phyloP scores from a whole-genome alignment of 345 rosid genomes.

The Hirschfeldia incana region DNA sequence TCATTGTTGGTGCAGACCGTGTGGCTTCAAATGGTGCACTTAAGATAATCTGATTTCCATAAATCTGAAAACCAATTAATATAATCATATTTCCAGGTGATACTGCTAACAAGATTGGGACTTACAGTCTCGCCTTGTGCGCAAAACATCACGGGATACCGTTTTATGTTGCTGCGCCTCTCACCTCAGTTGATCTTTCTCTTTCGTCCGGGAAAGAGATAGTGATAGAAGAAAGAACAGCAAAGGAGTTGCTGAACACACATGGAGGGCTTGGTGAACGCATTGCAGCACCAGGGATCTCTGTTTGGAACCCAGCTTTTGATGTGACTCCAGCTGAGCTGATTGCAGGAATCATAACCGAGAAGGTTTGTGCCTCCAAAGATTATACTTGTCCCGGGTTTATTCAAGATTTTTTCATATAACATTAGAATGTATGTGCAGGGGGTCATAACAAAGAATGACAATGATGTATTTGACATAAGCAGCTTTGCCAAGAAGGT shows the following conservation, averaged over 20 bases:
- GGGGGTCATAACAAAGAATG: slow-evolving; percentile 73
- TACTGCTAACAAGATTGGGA: slow-evolving; percentile 97
- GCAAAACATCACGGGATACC: slow-evolving; percentile 72
- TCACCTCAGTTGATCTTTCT: slow-evolving; percentile 79
- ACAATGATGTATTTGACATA: slow-evolving; percentile 53
- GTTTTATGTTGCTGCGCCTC: slow-evolving; percentile 89
- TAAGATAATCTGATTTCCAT: slow-evolving; percentile 9
- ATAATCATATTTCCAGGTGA: slow-evolving; percentile 54
- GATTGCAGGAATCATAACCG: slow-evolving; percentile 78
- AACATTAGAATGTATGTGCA: slow-evolving; percentile 28
- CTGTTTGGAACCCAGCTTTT: slow-evolving; percentile 95
- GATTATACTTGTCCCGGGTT: not conserved
- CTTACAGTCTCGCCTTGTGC: slow-evolving; percentile 87
- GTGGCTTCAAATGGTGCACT: slow-evolving; percentile 82
- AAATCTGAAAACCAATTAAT: slow-evolving; percentile 6
- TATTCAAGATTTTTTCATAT: not conserved
- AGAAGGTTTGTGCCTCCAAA: slow-evolving; percentile 53
- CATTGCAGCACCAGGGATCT: slow-evolving; percentile 89
- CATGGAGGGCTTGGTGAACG: slow-evolving; percentile 96
- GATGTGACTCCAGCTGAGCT: slow-evolving; percentile 87
- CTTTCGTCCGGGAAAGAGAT: slow-evolving; percentile 78
- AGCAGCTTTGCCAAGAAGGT: slow-evolving; percentile 48
- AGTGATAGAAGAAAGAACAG: slow-evolving; percentile 77
- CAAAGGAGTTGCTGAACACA: slow-evolving; percentile 69
- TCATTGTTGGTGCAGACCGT: slow-evolving; percentile 94